phyloP scores from a whole-genome alignment of 495 filamentous ascomycete species.

The Penicillium subrubescens region DNA sequence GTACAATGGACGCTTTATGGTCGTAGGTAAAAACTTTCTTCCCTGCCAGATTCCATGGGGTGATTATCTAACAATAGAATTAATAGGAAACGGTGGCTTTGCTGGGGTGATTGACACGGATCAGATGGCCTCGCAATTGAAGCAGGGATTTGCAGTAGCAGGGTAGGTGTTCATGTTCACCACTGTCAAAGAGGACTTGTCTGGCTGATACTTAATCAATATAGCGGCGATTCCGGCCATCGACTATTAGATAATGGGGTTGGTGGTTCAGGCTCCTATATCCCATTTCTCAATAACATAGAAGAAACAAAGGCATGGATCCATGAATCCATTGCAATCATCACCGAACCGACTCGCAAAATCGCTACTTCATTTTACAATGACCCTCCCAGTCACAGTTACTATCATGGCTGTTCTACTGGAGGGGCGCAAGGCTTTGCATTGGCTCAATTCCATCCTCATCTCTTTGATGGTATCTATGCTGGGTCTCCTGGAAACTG shows the following conservation, averaged over 20 bases:
- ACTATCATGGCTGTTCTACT: background rate
- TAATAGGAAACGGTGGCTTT: background rate
- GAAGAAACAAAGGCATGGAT: background rate
- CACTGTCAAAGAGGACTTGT: background rate
- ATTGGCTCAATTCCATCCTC: background rate
- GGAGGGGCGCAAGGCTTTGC: background rate
- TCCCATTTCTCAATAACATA: background rate
- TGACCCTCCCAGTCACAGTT: background rate
- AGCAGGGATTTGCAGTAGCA: background rate
- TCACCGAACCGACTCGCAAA: background rate
- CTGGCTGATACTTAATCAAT: background rate
- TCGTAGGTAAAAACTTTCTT: background rate
- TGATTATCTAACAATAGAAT: background rate
- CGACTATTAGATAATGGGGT: background rate
- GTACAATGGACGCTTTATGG: background rate
- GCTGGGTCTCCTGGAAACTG: background rate
- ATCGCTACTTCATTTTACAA: background rate
- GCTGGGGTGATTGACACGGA: background rate
- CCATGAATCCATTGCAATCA: background rate
- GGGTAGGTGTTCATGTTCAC: background rate
- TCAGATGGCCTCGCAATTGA: background rate
- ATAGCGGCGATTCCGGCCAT: background rate
- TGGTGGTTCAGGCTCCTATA: background rate
- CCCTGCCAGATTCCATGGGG: too few relatives aligned
- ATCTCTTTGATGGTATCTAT: background rate